These are phyloP conservation scores for Biscogniauxia marginata DNA, from an alignment of 2,329 filamentous ascomycete species.

Conservation along the genomic window DNA sequence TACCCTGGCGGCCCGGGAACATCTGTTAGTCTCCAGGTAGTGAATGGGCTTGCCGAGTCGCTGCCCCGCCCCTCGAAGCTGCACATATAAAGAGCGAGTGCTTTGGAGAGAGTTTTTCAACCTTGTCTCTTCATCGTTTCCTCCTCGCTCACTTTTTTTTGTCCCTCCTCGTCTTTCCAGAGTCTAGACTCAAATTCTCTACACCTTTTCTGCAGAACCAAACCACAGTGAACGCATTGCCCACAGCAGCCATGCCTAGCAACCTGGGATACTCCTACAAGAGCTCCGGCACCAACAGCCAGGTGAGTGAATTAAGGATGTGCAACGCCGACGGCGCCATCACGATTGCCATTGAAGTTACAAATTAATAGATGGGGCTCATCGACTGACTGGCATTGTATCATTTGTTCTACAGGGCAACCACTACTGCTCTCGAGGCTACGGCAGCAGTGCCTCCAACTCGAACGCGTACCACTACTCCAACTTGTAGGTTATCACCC, in stretches of 20 bases:
- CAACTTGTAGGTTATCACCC: conserved; percentile 48
- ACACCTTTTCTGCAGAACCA: too few relatives aligned
- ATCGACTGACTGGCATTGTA: background rate
- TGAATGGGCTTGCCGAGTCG: too few relatives aligned
- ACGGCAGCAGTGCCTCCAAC: conserved; percentile 54
- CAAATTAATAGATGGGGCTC: background rate
- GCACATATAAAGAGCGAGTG: too few relatives aligned
- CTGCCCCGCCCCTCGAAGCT: too few relatives aligned
- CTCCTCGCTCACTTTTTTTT: too few relatives aligned
- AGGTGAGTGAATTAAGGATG: conserved; percentile 41
- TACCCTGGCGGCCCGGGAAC: too few relatives aligned
- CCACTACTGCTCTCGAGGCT: conserved; percentile 65
- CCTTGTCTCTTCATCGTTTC: too few relatives aligned
- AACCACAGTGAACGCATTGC: background rate
- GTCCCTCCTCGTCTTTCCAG: background rate
- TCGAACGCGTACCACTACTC: conserved; percentile 67
- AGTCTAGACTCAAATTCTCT: too few relatives aligned
- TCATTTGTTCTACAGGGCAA: conserved; percentile 53
- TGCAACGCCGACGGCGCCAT: too few relatives aligned
- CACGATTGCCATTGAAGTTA: too few relatives aligned
- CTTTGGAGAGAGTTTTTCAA: too few relatives aligned
- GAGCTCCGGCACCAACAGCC: conserved; percentile 59
- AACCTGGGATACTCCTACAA: conserved; percentile 42
- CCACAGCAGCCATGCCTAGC: conserved; percentile 21
- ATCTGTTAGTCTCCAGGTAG: too few relatives aligned